These are phyloP conservation scores for Backusella sp. DNA, from an alignment of 192 early-diverging fungal genomes.

Conservation along the genomic window DNA sequence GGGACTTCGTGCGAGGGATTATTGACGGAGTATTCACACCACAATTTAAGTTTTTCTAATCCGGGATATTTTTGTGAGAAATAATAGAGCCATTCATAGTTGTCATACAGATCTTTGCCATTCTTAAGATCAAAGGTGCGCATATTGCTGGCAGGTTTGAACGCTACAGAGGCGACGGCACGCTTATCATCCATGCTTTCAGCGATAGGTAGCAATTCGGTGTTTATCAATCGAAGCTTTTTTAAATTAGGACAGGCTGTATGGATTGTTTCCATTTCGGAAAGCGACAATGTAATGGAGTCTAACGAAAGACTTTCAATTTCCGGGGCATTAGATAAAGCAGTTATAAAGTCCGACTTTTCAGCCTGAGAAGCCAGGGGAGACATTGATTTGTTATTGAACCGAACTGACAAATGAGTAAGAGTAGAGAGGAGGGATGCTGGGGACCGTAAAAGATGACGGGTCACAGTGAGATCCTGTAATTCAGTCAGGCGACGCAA, in stretches of 20 bases:
- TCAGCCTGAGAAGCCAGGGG: not conserved
- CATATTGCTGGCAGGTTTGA: not conserved
- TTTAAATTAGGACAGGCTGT: slow-evolving; percentile 3
- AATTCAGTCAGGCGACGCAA: slow-evolving; percentile 4
- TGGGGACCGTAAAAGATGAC: not conserved
- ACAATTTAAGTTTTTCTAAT: not conserved
- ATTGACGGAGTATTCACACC: slow-evolving; percentile 9
- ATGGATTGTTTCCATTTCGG: slow-evolving; percentile 11
- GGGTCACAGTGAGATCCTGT: not conserved
- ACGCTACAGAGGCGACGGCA: no score
- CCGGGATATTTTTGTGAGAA: not conserved
- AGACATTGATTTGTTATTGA: not conserved
- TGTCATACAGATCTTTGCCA: not conserved
- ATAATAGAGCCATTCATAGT: slow-evolving; percentile 12
- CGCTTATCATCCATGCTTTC: not conserved
- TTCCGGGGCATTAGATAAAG: not conserved
- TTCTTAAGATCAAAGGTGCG: not conserved
- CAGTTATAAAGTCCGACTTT: slow-evolving; percentile 4
- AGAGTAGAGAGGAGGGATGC: not conserved
- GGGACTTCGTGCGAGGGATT: not conserved
- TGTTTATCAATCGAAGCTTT: not conserved
- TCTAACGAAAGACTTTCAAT: slow-evolving; percentile 9
- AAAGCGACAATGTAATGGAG: slow-evolving; percentile 1
- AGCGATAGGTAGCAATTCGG: not conserved
- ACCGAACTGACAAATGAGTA: not conserved